phyloP scores from a whole-genome alignment of 148 eudicot genomes.

The Rhododendron williamsianum region DNA sequence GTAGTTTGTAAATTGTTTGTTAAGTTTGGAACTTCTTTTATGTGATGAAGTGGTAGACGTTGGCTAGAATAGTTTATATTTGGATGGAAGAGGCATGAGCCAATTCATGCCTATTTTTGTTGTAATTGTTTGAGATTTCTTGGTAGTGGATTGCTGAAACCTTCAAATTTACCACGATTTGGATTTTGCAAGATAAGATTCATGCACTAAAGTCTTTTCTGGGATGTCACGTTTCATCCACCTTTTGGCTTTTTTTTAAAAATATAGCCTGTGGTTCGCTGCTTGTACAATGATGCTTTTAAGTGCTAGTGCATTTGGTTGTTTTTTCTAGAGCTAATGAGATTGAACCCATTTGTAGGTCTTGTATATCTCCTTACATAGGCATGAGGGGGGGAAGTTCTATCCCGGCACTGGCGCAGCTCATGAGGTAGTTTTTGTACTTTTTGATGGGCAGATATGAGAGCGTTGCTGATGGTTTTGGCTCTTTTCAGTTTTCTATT shows the following conservation, averaged over 20 bases:
- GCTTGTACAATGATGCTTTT: neutral
- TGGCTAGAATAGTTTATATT: neutral
- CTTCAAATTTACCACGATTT: neutral
- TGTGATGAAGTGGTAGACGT: neutral
- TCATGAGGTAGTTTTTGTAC: slow-evolving; percentile 49
- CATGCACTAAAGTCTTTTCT: neutral
- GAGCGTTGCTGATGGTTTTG: neutral
- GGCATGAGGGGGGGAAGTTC: slow-evolving; percentile 93
- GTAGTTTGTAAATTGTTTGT: neutral
- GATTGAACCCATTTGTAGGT: slow-evolving; percentile 40
- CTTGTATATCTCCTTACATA: slow-evolving; percentile 88
- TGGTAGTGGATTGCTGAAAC: neutral
- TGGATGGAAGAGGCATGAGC: neutral
- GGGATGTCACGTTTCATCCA: neutral
- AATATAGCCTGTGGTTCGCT: neutral
- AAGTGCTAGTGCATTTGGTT: neutral
- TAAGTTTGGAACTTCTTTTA: neutral
- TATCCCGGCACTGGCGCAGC: slow-evolving; percentile 98
- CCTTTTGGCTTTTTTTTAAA: neutral
- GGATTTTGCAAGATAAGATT: neutral
- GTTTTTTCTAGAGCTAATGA: slow-evolving; percentile 6
- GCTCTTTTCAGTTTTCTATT: neutral
- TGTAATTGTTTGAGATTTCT: neutral
- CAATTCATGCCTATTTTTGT: neutral
- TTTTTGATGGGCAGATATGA: neutral